Evolutionary conservation across 2,329 filamentous ascomycete species (phyloP).

Genomic region (Colletotrichum scovillei): DNA sequence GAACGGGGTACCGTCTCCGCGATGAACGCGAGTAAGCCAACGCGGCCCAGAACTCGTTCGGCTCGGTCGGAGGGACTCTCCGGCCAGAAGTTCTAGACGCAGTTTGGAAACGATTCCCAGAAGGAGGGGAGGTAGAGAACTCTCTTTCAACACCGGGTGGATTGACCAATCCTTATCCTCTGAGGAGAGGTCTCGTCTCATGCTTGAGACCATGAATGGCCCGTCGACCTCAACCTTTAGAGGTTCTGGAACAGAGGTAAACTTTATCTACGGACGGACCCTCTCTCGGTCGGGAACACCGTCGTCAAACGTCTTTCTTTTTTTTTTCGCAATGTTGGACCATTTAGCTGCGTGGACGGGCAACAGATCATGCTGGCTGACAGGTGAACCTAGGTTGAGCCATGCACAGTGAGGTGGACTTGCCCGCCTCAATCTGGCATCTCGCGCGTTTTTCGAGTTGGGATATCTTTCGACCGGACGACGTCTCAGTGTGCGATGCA

Average conservation of each 20-base stretch:
- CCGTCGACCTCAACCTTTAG: conserved; percentile 13
- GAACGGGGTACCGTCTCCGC: not conserved
- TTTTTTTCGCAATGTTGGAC: not conserved
- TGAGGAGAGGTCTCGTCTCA: conserved; percentile 15
- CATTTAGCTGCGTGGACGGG: not conserved
- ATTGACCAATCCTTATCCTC: not conserved
- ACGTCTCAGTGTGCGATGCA: not conserved
- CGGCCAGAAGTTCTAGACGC: not conserved
- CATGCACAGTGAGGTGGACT: not conserved
- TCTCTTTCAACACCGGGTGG: not conserved
- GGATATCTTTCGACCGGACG: not conserved
- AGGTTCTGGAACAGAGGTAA: conserved; percentile 26
- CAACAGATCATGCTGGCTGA: not conserved
- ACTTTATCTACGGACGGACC: conserved; percentile 19
- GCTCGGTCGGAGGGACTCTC: not conserved
- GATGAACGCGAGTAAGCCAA: not conserved
- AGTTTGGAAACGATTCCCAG: not conserved
- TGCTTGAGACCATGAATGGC: conserved; percentile 16
- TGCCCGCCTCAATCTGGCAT: not conserved
- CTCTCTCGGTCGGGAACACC: not conserved
- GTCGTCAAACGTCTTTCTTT: not conserved
- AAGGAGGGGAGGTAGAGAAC: not conserved
- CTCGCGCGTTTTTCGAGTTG: not conserved
- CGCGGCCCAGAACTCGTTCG: not conserved
- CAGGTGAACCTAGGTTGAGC: not conserved